Base-by-base conservation (phyloP, 768 basidiomycete genomes). In the Xerocomus spinulosus region DNA sequence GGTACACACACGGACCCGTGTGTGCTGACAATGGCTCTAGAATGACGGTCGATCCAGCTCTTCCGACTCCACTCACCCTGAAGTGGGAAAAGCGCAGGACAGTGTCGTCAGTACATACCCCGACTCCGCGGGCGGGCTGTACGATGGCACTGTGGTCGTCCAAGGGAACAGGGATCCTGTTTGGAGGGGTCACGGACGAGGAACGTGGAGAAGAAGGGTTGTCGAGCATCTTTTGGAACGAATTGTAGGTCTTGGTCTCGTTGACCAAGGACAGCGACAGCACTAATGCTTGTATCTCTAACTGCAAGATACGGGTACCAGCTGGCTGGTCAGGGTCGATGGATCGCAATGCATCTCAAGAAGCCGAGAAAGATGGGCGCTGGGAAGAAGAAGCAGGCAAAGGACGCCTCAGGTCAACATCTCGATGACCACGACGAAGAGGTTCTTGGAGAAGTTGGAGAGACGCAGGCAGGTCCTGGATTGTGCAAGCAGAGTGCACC, bases 71-170 rank as follows among this genome's bases (percentile, higher is more conserved):
- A 5, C 62, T 83, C 5, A 66, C 70, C 15, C 63, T 86, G 40
- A 93, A 92, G 64, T 95, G 92, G 92, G 92, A 93, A 60, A 80
- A 81, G 46, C 78, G 87, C 20, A 92, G 92, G 65, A 83, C 81
- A 2, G 85, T 82, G 1, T 85, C 83, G 55, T 62, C 63, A 14
- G 26, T 58, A 1, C 55, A 68, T 28, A 81, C 83, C 0, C 92
- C 92, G 0, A 73, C 79, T 0, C 60, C 83, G 5, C 79, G 91
- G 4, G 85, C 82, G 0, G 92, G 92, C 2, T 89, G 86, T 54
- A 92, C 90, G 4, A 95, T 95, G 92, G 72, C 87, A 0, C 68
- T 85, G 0, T 95, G 92, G 92, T 44, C 63, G 0, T 66, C 76
- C 18, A 85, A 82, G 55, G 73, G 69, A 21, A 82, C 79, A 46